Evolutionary conservation across 768 basidiomycete genomes (phyloP), one percentile per base, ranked within the genome.

Genomic region (Botryobasidium botryosum): DNA sequence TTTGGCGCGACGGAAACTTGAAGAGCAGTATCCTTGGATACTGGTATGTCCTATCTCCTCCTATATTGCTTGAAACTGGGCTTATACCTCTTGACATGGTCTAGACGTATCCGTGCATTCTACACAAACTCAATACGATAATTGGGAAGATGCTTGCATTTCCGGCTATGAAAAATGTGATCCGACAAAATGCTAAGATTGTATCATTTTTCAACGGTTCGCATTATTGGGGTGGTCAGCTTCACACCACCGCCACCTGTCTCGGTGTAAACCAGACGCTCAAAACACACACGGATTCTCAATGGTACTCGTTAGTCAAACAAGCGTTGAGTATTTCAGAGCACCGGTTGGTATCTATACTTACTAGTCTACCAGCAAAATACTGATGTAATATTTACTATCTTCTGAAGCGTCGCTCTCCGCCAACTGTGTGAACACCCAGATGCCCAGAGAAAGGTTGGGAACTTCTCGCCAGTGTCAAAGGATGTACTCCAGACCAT

Each of bases 221-320:
- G 2, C 60, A 62, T 35, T 60, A 59, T 46, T 62, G 61, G 59
- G 57, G 61, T n/a, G 59, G 57, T n/a, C 61, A 62, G 51, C 46
- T 62, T 2, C 35, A 50, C 17, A 15, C 35, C 1, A 40, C 46
- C 5, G 60, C 57, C 1, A 47, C 26, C 23, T 28, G 17, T 23
- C 28, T 43, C 5, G 45, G 49, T 1, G 29, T 58, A 5, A 55
- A 44, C 2, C 49, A 50, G n/a, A 41, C 36, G 13, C 40, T 60
- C 2, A 56, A 61, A 44, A 56, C 44, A 6, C 53, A 58, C 20
- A 51, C 40, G 3, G 56, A 61, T n/a, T n/a, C n/a, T n/a, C n/a
- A n/a, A n/a, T n/a, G 42, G 47, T 61, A 59, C 38, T 47, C 56
- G 1, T 38, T 60, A 5, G 48, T 56, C 23, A 41, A 57, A 0